Evolutionary conservation across 2,329 filamentous ascomycete species (phyloP).

Genomic region (Phaeosphaeriaceae sp.): DNA sequence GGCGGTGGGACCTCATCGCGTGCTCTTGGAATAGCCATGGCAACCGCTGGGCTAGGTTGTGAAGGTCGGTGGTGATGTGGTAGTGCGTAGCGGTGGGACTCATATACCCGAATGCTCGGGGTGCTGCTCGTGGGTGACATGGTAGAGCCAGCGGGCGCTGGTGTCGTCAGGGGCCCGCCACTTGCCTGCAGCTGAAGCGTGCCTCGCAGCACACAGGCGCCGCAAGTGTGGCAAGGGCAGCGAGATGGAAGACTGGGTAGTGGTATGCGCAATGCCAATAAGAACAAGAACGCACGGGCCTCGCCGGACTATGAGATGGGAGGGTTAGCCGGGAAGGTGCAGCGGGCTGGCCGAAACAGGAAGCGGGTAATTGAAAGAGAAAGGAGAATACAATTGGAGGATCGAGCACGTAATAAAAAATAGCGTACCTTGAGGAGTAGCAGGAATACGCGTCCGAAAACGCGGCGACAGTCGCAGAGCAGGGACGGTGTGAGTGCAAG

Average conservation of each 20-base stretch:
- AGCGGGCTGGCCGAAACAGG: constrained; percentile 35
- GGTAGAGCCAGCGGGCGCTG: constrained; percentile 29
- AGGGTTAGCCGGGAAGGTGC: constrained; percentile 6
- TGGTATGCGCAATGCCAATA: constrained; percentile 10
- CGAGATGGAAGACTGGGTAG: constrained; percentile 23
- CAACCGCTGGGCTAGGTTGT: constrained; percentile 51
- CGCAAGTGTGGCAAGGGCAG: constrained; percentile 38
- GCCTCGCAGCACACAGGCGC: constrained; percentile 28
- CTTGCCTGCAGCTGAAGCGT: constrained; percentile 45
- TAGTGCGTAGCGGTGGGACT: constrained; percentile 46
- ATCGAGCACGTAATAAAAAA: background rate
- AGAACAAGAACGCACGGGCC: constrained; percentile 10
- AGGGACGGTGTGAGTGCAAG: background rate
- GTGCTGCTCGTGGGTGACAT: constrained; percentile 46
- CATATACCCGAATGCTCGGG: constrained; percentile 53
- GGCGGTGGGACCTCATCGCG: constrained; percentile 66
- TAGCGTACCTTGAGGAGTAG: background rate
- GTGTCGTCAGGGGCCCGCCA: constrained; percentile 38
- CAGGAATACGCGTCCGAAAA: background rate
- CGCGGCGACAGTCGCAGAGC: background rate
- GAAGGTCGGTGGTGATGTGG: constrained; percentile 44
- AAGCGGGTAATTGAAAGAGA: constrained; percentile 16
- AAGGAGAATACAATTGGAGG: constrained; percentile 7
- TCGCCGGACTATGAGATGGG: background rate
- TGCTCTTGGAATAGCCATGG: constrained; percentile 69